phyloP scores from a whole-genome alignment of 148 eudicot species.

The Drosera capensis region DNA sequence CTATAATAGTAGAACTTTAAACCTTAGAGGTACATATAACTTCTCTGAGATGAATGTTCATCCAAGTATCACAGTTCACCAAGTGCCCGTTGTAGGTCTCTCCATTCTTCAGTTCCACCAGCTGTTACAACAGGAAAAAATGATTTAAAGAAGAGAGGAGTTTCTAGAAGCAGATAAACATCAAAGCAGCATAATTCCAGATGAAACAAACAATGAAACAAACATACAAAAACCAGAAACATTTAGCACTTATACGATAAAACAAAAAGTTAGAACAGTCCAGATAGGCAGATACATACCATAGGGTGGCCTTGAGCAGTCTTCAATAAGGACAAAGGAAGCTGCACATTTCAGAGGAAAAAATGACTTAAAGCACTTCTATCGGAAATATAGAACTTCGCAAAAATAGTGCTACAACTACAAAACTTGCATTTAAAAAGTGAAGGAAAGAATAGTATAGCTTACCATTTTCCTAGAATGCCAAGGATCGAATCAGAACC shows the following conservation, averaged over 20 bases:
- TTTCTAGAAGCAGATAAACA: neutral
- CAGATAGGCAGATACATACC: slow-evolving; percentile 19
- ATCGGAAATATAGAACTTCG: too few species aligned
- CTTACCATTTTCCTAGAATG: too few species aligned
- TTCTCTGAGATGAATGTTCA: slow-evolving; percentile 96
- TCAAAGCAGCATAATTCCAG: neutral
- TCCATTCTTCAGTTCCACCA: slow-evolving; percentile 94
- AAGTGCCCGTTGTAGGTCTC: slow-evolving; percentile 90
- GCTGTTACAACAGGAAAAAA: slow-evolving; percentile 13
- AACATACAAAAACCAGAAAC: neutral
- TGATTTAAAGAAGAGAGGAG: neutral
- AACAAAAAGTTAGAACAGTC: neutral
- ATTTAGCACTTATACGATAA: neutral
- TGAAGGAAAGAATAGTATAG: too few species aligned
- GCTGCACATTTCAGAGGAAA: slow-evolving; percentile 36
- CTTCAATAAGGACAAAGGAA: slow-evolving; percentile 66
- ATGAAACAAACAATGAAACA: too few species aligned
- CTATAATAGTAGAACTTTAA: neutral
- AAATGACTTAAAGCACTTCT: too few species aligned
- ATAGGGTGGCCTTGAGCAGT: slow-evolving; percentile 86
- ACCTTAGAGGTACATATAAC: slow-evolving; percentile 95
- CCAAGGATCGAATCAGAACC: too few species aligned
- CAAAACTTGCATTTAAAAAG: too few species aligned
- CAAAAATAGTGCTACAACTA: too few species aligned
- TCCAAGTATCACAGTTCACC: slow-evolving; percentile 95